Evolutionary conservation across 345 rosid species (phyloP).

Genomic region (Eutrema heterophyllum): DNA sequence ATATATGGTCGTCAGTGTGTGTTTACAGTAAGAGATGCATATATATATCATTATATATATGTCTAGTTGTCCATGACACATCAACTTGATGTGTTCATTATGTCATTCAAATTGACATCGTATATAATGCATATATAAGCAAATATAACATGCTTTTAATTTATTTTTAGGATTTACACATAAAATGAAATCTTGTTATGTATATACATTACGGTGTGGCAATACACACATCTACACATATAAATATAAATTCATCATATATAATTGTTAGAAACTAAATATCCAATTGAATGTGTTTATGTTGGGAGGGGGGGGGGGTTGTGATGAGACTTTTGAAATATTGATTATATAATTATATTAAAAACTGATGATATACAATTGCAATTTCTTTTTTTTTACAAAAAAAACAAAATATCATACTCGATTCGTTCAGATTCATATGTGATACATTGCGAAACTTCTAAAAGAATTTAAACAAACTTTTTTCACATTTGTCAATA

Average conservation of each 20-base stretch:
- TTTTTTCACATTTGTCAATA: conserved; percentile 18
- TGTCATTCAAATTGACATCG: neutral
- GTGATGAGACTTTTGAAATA: neutral
- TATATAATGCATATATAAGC: neutral
- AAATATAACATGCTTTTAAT: neutral
- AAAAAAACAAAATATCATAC: neutral
- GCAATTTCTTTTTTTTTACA: neutral
- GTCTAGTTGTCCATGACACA: neutral
- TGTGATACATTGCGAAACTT: conserved; percentile 7
- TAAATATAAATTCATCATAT: neutral
- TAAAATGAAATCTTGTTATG: neutral
- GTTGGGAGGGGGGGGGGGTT: too few relatives aligned
- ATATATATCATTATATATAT: neutral
- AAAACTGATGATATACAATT: neutral
- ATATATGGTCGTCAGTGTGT: neutral
- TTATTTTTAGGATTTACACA: neutral
- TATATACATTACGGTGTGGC: neutral
- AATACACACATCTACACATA: neutral
- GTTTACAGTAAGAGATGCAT: neutral
- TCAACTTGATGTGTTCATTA: neutral
- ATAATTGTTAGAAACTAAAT: neutral
- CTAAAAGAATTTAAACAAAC: neutral
- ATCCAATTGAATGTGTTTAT: neutral
- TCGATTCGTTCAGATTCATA: neutral
- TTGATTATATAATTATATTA: neutral